Evolutionary conservation across 2,329 filamentous ascomycete genomes (phyloP).

Genomic region (Cladosporium sp.): DNA sequence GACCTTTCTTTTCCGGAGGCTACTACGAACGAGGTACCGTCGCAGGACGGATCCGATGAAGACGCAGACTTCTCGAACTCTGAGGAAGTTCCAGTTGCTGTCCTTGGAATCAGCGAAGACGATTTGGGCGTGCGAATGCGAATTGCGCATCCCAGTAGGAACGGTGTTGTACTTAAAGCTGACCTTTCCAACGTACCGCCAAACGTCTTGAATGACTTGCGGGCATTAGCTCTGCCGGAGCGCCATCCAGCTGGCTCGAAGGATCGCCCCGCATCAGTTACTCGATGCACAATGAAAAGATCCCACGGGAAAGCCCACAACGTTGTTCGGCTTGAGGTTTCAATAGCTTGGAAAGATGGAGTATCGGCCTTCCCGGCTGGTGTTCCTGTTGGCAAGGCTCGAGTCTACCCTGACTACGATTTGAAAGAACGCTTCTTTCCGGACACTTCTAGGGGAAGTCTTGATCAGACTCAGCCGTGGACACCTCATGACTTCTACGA

Average conservation of each 20-base stretch:
- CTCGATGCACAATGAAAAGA: constrained; percentile 21
- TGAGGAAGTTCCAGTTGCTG: constrained; percentile 18
- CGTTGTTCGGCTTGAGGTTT: constrained; percentile 24
- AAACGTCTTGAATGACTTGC: constrained; percentile 15
- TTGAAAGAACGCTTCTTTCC: constrained; percentile 16
- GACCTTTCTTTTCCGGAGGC: constrained; percentile 28
- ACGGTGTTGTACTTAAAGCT: constrained; percentile 22
- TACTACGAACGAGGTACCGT: constrained; percentile 10
- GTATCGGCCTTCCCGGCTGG: constrained; percentile 27
- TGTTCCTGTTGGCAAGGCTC: constrained; percentile 19
- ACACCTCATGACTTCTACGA: constrained; percentile 63
- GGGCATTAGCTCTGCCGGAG: constrained; percentile 17
- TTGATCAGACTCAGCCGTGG: constrained; percentile 33
- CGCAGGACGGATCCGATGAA: constrained; percentile 12
- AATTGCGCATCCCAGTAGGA: constrained; percentile 16
- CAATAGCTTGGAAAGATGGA: constrained; percentile 28
- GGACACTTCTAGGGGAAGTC: constrained; percentile 18
- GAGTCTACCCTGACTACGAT: constrained; percentile 27
- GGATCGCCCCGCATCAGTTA: constrained; percentile 16
- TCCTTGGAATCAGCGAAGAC: constrained; percentile 18
- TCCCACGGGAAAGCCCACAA: constrained; percentile 23
- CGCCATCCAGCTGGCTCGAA: constrained; percentile 14
- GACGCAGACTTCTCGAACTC: constrained; percentile 22
- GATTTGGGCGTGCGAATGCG: constrained; percentile 17
- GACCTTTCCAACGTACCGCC: constrained; percentile 19